A percentile compares a stretch with the other conserved stretches of the same genome.
Evolutionary conservation across 257 asterid species (phyloP).

Genomic region (Fraxinus quadrangulata): DNA sequence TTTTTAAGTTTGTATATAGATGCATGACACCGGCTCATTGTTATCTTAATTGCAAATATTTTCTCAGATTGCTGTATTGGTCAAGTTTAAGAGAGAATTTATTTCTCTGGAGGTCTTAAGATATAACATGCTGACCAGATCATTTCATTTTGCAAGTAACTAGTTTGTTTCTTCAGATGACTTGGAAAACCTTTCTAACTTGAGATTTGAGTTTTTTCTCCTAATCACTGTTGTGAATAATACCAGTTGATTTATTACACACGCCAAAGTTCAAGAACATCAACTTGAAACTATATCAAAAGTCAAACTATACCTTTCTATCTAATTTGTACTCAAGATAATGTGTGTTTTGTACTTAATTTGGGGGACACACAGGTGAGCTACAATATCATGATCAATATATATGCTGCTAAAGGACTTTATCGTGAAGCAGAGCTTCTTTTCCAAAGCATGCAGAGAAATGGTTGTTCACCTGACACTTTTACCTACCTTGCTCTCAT

Average conservation of each 20-base stretch:
- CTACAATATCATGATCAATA: constrained; percentile 65
- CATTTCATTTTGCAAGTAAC: not conserved
- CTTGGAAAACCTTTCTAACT: not conserved
- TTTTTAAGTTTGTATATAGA: not conserved
- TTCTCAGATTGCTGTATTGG: not conserved
- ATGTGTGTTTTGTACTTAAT: not conserved
- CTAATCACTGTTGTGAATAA: not conserved
- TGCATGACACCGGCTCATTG: not conserved
- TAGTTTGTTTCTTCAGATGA: not conserved
- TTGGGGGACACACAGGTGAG: constrained; percentile 51
- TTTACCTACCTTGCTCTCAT: constrained; percentile 63
- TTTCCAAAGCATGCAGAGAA: constrained; percentile 49
- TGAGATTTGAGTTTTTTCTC: not conserved
- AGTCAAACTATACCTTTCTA: not conserved
- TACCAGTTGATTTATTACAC: not conserved
- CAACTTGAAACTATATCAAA: not conserved
- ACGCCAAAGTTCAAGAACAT: not conserved
- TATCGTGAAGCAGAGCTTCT: constrained; percentile 62
- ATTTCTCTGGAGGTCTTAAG: not conserved
- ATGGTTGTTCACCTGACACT: constrained; percentile 59
- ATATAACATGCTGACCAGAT: not conserved
- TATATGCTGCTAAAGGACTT: constrained; percentile 62
- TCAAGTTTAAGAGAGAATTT: not conserved
- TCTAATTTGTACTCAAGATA: not conserved
- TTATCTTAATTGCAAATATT: not conserved